These are phyloP conservation scores for Cercospora brassicicola DNA, from an alignment of 2,329 filamentous ascomycete genomes.

Conservation along the genomic window DNA sequence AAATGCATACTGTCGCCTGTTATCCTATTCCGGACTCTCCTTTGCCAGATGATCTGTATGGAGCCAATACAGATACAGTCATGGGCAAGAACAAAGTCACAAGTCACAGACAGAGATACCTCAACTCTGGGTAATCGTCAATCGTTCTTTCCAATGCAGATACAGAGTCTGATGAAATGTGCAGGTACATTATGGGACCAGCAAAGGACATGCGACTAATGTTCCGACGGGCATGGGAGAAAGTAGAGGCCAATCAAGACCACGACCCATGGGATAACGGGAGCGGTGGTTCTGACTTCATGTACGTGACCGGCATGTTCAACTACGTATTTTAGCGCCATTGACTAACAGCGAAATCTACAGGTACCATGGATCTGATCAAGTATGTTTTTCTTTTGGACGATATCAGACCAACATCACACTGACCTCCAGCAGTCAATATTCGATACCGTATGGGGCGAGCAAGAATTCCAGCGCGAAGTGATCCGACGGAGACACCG, in stretches of 20 bases:
- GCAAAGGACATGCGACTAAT: slow-evolving; percentile 29
- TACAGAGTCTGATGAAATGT: neutral
- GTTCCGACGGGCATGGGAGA: slow-evolving; percentile 29
- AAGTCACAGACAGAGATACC: slow-evolving; percentile 28
- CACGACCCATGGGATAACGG: slow-evolving; percentile 32
- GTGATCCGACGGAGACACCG: slow-evolving; percentile 31
- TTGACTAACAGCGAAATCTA: neutral
- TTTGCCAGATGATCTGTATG: slow-evolving; percentile 52
- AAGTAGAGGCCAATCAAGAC: slow-evolving; percentile 24
- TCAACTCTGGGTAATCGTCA: slow-evolving; percentile 27
- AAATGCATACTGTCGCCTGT: slow-evolving; percentile 50
- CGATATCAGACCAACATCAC: neutral
- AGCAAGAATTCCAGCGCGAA: slow-evolving; percentile 37
- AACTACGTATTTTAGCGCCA: neutral
- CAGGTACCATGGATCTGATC: slow-evolving; percentile 12
- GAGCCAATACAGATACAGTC: slow-evolving; percentile 27
- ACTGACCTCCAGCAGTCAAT: slow-evolving; percentile 29
- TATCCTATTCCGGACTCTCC: slow-evolving; percentile 54
- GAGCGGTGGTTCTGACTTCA: slow-evolving; percentile 27
- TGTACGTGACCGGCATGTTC: slow-evolving; percentile 15
- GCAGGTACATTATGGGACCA: slow-evolving; percentile 29
- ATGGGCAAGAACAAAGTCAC: slow-evolving; percentile 43
- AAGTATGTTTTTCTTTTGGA: neutral
- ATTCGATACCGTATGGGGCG: slow-evolving; percentile 33
- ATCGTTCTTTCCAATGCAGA: neutral